These are phyloP conservation scores for Penicillium salamii DNA, from an alignment of 495 filamentous ascomycete species.

Conservation along the genomic window DNA sequence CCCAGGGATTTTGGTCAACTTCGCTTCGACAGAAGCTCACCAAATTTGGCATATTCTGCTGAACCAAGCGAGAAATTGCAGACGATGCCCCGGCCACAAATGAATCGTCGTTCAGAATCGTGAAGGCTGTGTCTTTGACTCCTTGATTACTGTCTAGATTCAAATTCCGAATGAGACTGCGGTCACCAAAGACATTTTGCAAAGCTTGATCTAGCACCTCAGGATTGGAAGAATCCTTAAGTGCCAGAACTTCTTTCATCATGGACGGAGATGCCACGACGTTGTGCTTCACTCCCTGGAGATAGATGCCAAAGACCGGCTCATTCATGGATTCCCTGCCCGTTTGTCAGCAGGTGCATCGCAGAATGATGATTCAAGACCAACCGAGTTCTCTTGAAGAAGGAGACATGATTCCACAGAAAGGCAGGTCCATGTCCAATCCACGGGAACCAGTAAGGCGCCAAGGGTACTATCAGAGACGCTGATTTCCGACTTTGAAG, in stretches of 20 bases:
- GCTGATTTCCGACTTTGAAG: constrained; percentile 27
- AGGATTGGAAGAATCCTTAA: constrained; percentile 29
- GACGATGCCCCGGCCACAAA: constrained; percentile 38
- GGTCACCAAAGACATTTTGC: constrained; percentile 50
- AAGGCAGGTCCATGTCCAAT: constrained; percentile 53
- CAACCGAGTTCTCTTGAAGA: constrained; percentile 42
- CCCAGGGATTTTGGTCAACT: constrained; percentile 62
- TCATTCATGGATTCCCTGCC: constrained; percentile 38
- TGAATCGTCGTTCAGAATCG: constrained; percentile 42
- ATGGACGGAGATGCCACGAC: constrained; percentile 51
- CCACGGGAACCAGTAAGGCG: constrained; percentile 60
- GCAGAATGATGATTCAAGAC: constrained; percentile 13
- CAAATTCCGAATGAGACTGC: constrained; percentile 28
- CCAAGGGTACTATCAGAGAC: constrained; percentile 32
- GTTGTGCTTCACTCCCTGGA: constrained; percentile 49
- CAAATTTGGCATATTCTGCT: constrained; percentile 44
- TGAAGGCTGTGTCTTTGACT: constrained; percentile 33
- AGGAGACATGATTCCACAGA: constrained; percentile 41
- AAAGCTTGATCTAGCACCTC: constrained; percentile 39
- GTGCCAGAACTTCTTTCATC: constrained; percentile 40
- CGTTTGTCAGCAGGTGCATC: constrained; percentile 13
- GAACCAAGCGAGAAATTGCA: constrained; percentile 34
- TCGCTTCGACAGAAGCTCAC: constrained; percentile 57
- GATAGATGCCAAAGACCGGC: constrained; percentile 50
- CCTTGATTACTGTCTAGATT: constrained; percentile 31